Evolutionary conservation across 1,284 basidiomycete species (phyloP).

Genomic region (Pulveroboletus sp.): DNA sequence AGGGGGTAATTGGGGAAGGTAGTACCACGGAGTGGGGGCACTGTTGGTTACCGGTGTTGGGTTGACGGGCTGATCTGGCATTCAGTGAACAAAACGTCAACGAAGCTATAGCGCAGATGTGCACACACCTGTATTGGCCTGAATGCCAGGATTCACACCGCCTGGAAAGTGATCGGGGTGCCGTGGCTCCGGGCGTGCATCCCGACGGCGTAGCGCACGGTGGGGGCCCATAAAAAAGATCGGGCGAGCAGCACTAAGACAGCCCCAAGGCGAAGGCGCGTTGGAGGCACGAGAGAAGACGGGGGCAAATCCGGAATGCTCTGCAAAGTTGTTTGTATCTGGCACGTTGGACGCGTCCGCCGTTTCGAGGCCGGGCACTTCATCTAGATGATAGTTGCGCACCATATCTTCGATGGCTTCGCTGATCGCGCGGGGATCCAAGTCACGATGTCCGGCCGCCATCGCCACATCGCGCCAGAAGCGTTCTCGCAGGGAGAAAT

Average conservation of each 20-base stretch:
- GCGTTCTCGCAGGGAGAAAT: constrained; percentile 20
- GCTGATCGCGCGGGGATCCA: constrained; percentile 18
- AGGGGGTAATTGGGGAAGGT: constrained; percentile 8
- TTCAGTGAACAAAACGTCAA: constrained; percentile 6
- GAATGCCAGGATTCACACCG: constrained; percentile 25
- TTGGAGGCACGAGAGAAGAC: constrained; percentile 18
- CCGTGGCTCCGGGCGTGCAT: constrained; percentile 1
- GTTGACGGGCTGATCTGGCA: constrained; percentile 13
- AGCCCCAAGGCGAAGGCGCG: background rate
- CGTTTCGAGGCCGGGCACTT: constrained; percentile 24
- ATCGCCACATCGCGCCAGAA: constrained; percentile 29
- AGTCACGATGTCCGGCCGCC: constrained; percentile 5
- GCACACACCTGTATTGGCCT: background rate
- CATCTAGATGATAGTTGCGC: constrained; percentile 25
- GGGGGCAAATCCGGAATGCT: constrained; percentile 23
- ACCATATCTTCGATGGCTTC: constrained; percentile 29
- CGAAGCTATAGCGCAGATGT: background rate
- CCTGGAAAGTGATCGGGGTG: constrained; percentile 19
- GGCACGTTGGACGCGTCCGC: background rate
- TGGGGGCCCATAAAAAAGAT: constrained; percentile 20
- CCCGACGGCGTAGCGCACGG: constrained; percentile 8
- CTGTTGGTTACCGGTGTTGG: background rate
- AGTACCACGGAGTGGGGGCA: constrained; percentile 5
- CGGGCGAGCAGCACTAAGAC: constrained; percentile 12
- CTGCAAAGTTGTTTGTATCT: constrained; percentile 17